Percentiles rank a stretch among this genome's conserved stretches.
phyloP scores from a whole-genome alignment of 2,329 filamentous ascomycete genomes.

The Aurifilum marmelostoma region DNA sequence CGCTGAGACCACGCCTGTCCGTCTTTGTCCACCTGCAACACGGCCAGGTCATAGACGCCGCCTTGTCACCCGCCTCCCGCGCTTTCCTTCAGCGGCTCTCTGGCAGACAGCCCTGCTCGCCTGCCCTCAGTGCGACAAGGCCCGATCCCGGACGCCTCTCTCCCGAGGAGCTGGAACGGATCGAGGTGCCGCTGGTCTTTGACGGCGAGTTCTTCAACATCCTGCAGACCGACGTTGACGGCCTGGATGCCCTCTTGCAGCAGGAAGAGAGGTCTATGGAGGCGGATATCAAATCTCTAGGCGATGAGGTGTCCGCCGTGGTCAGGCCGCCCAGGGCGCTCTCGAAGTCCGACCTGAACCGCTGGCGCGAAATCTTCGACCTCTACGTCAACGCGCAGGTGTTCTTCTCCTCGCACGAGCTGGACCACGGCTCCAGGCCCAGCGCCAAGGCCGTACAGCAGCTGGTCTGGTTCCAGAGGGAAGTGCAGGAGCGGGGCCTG shows the following conservation, averaged over 20 bases:
- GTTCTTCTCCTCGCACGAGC: slow-evolving; percentile 80
- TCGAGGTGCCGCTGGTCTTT: slow-evolving; percentile 78
- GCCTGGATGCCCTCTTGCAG: slow-evolving; percentile 69
- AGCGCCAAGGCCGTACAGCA: slow-evolving; percentile 68
- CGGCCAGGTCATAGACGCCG: slow-evolving; percentile 70
- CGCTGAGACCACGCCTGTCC: slow-evolving; percentile 69
- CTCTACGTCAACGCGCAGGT: slow-evolving; percentile 78
- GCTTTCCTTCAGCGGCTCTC: slow-evolving; percentile 65
- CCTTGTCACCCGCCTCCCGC: slow-evolving; percentile 66
- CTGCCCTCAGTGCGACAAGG: slow-evolving; percentile 1
- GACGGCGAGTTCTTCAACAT: slow-evolving; percentile 81
- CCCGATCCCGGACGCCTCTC: background rate
- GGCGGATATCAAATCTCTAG: slow-evolving; percentile 65
- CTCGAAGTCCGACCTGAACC: slow-evolving; percentile 68
- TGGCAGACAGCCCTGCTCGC: slow-evolving; percentile 41
- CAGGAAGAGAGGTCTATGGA: slow-evolving; percentile 68
- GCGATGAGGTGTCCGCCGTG: slow-evolving; percentile 64
- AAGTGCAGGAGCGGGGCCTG: slow-evolving; percentile 64
- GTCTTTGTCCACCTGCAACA: slow-evolving; percentile 69
- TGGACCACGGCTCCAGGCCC: slow-evolving; percentile 68
- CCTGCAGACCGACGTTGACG: slow-evolving; percentile 71
- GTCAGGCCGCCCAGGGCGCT: slow-evolving; percentile 63
- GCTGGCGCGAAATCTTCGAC: slow-evolving; percentile 82
- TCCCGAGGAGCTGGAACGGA: slow-evolving; percentile 36
- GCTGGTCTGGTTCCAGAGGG: slow-evolving; percentile 72